Percentiles rank a stretch among this genome's conserved stretches.
phyloP scores from a whole-genome alignment of 768 basidiomycete species.

The Serendipita sp. region DNA sequence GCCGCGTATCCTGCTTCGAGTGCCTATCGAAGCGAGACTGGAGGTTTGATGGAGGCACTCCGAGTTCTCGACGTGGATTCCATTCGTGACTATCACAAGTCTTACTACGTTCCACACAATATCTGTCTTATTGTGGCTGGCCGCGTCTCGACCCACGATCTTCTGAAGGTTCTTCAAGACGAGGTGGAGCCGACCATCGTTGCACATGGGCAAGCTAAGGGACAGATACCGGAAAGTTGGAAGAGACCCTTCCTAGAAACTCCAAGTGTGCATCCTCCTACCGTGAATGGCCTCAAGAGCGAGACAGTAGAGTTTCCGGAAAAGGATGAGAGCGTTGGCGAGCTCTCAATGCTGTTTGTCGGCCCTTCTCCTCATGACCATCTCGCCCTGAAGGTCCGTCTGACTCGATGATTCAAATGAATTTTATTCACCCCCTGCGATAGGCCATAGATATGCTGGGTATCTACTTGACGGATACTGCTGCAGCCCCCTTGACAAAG shows the following conservation, averaged over 20 bases:
- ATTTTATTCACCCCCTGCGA: neutral
- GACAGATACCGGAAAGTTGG: conserved; percentile 65
- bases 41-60: conserved; percentile 85
- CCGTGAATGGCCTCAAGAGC: conserved; percentile 24
- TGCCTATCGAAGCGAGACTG: conserved; percentile 92
- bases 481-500: conserved; percentile 55
- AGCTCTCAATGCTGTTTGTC: conserved; percentile 58
- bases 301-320: conserved; percentile 86
- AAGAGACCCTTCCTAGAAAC: conserved; percentile 91
- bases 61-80: conserved; percentile 62
- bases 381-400: conserved; percentile 53
- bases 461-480: conserved; percentile 77
- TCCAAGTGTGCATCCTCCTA: conserved; percentile 44
- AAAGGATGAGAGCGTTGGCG: conserved; percentile 88
- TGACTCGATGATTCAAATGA: neutral
- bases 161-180: conserved; percentile 69
- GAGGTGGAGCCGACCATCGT: conserved; percentile 72
- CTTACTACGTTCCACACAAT: conserved; percentile 91
- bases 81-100: conserved; percentile 82
- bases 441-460: conserved; percentile 74
- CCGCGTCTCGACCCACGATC: conserved; percentile 58
- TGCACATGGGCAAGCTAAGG: conserved; percentile 54
- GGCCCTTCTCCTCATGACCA: conserved; percentile 63
- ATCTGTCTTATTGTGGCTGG: conserved; percentile 78
- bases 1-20: conserved; percentile 66